Percentiles rank a stretch among this genome's conserved stretches.
Conservation (phyloP, 2,329 filamentous ascomycete genomes). For the Pestalotiopsis sp. region DNA sequence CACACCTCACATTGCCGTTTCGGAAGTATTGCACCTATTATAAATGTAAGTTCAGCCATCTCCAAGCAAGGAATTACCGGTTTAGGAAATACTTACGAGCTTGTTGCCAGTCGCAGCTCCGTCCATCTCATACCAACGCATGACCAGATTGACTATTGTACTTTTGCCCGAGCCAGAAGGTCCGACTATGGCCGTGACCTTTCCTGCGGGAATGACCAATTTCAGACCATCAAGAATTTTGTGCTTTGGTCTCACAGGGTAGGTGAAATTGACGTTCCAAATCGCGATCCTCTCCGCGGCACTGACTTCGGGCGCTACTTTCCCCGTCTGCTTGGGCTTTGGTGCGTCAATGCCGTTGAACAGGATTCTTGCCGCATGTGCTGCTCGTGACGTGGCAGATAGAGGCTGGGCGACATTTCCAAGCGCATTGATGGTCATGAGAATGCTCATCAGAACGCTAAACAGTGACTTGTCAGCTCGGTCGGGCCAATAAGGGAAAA, state of each 20-base stretch:
- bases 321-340: constrained; percentile 39
- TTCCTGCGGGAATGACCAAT: constrained; percentile 63
- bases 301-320: constrained; percentile 50
- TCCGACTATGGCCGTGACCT: constrained; percentile 74
- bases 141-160: constrained; percentile 71
- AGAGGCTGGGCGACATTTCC: constrained; percentile 59
- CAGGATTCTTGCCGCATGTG: constrained; percentile 58
- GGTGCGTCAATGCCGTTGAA: constrained; percentile 57
- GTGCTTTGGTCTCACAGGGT: constrained; percentile 66
- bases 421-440: constrained; percentile 59
- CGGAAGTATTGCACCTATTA: constrained; percentile 33
- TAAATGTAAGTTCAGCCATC: constrained; percentile 11
- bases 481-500: neutral
- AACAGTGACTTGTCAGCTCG: constrained; percentile 11
- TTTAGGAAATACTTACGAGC: constrained; percentile 21
- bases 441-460: constrained; percentile 57
- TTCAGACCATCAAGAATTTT: constrained; percentile 64
- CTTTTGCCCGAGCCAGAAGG: constrained; percentile 75
- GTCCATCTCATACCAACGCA: constrained; percentile 70
- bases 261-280: constrained; percentile 68
- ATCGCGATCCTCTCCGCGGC: constrained; percentile 60
- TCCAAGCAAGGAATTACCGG: neutral
- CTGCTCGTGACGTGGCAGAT: constrained; percentile 58
- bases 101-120: constrained; percentile 40
- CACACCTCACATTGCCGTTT: constrained; percentile 55